Base-by-base conservation (phyloP, 345 rosid species). In the Linum usitatissimum region DNA sequence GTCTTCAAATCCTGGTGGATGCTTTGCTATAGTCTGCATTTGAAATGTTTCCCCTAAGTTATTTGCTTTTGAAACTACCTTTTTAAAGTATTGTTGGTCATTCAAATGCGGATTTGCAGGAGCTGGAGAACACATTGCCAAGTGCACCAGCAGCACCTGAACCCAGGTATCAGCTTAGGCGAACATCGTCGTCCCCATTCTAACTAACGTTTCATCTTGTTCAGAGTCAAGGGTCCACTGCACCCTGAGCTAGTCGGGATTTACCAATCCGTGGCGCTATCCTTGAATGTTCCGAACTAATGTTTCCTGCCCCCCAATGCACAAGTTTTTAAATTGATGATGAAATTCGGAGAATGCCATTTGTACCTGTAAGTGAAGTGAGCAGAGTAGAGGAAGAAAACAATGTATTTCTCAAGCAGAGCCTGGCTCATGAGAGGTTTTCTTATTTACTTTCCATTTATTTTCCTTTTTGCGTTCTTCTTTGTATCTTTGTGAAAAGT, bases 151-250 rank as follows among this genome's bases (percentile, higher is more conserved):
- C 86, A 20, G 81, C 86, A 20, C 86, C 83, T 10, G 78, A 80
- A 66, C 89, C 83, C 21, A 88, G 76, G 68, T 76, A 72, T 72
- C 91, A 82, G 74, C 90, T 85, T 39, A 78, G 90, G 5, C 71
- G 96, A 73, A 83, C 91, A 34, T 64, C 86, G 39, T 83, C 96
- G 3, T 81, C 89, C 56, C 70, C 87, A 57, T 77, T 83, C 77
- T 87, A 75, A 83, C 57, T n/a, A 19, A 38, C 6, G 65, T 20
- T 61, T 30, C 62, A 9, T 45, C 51, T 4, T 45, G 48, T 40
- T 23, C 28, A 23, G 28, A 23, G 28, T 23, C 28, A 23, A 2
- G 28, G 1, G 28, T 23, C 28, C 28, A 23, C 28, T 23, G 28
- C 28, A 23, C 28, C 28, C 28, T 23, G 28, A 23, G 28, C 28